A percentile compares a stretch with the other conserved stretches of the same genome.
Conservation (phyloP, 768 basidiomycete species). For the Xerocomellus chrysenteron region DNA sequence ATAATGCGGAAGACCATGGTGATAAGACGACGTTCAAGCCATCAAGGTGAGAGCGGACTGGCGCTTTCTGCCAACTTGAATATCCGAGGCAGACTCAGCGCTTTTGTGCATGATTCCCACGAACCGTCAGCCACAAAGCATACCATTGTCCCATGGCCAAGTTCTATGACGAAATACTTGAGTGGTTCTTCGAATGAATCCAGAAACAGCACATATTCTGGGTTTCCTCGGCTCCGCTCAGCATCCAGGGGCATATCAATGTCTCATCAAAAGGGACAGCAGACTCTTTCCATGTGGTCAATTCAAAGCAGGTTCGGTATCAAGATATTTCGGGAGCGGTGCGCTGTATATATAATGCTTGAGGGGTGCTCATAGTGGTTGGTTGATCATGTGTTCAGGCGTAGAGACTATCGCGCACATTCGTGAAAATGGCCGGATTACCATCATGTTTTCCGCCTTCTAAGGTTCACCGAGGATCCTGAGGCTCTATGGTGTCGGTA, state of each 20-base stretch:
- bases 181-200: constrained; percentile 56
- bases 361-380: neutral
- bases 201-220: constrained; percentile 66
- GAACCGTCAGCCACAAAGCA: neutral
- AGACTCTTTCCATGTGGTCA: constrained; percentile 60
- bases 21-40: no score
- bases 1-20: no score
- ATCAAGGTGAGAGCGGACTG: no score
- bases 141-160: constrained; percentile 45
- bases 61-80: no score
- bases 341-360: constrained; percentile 15
- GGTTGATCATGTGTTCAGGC: constrained; percentile 32
- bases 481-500: constrained; percentile 57
- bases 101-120: no score
- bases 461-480: constrained; percentile 58
- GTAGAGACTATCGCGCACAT: constrained; percentile 59
- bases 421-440: constrained; percentile 63
- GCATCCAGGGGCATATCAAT: constrained; percentile 56
- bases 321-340: constrained; percentile 71
- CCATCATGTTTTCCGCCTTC: constrained; percentile 59
- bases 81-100: no score
- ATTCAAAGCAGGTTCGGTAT: constrained; percentile 62
- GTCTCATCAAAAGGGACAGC: constrained; percentile 65
- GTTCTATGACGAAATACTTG: constrained; percentile 57
- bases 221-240: constrained; percentile 69